Evolutionary conservation across 768 basidiomycete genomes (phyloP).

Genomic region (Leccinum aurantiacum): DNA sequence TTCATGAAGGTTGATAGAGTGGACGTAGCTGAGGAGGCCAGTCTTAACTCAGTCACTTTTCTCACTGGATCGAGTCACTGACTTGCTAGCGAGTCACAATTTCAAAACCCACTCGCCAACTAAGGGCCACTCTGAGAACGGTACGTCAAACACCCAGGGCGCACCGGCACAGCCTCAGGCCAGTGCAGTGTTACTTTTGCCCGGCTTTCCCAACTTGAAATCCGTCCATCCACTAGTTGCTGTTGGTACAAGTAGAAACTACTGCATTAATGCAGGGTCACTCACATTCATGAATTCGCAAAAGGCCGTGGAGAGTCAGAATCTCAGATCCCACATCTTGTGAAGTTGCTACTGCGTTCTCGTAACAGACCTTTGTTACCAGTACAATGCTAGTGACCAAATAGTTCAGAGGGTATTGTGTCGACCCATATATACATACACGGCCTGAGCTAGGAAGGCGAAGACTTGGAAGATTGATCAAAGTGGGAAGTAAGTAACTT

Average conservation of each 20-base stretch:
- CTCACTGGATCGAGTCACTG: background rate
- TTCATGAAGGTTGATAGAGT: slow-evolving; percentile 16
- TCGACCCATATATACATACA: background rate
- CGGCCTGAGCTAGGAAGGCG: background rate
- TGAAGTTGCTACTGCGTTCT: background rate
- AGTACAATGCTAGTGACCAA: background rate
- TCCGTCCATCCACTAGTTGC: background rate
- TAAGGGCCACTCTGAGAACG: background rate
- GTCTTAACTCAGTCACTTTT: background rate
- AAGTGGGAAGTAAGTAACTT: too few relatives aligned
- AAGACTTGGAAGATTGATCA: background rate
- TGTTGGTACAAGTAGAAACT: background rate
- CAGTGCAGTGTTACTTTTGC: background rate
- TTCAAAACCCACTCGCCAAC: background rate
- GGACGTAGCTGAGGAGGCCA: background rate
- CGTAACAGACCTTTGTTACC: background rate
- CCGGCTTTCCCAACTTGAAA: background rate
- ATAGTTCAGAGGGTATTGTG: background rate
- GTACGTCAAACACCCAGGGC: background rate
- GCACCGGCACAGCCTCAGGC: background rate
- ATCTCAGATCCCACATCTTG: background rate
- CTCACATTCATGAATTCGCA: background rate
- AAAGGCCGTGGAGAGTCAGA: background rate
- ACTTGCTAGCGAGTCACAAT: background rate
- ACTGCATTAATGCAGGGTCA: background rate